phyloP scores from a whole-genome alignment of 108 stramenopile species.

The Asterionellopsis glacialis region DNA sequence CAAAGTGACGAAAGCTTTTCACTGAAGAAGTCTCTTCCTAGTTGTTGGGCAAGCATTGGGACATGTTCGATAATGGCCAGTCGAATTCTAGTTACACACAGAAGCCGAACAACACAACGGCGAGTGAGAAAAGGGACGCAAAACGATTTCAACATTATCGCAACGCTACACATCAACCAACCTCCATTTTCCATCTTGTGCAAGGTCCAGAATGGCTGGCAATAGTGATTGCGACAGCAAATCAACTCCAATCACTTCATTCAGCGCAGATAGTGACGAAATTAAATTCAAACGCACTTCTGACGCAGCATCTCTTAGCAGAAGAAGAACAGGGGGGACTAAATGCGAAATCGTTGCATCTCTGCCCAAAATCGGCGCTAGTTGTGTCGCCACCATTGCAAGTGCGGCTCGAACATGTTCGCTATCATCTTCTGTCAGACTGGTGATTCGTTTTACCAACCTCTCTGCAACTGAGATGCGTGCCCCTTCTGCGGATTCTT shows the following conservation, averaged over 20 bases:
- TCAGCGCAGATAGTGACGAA: conserved; percentile 84
- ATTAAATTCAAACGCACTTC: conserved; percentile 96
- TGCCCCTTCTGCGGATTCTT: conserved; percentile 16
- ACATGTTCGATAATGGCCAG: conserved; percentile 93
- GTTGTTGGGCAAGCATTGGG: conserved; percentile 89
- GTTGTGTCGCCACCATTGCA: conserved; percentile 89
- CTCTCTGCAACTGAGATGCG: conserved; percentile 67
- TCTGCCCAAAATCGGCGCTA: conserved; percentile 87
- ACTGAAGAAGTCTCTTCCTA: conserved; percentile 87
- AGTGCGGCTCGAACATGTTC: conserved; percentile 88
- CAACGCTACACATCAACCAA: conserved; percentile 11
- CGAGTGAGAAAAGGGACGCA: not conserved
- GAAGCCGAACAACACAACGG: not conserved
- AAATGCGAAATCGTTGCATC: conserved; percentile 85
- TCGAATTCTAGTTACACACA: conserved; percentile 56
- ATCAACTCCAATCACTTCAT: conserved; percentile 94
- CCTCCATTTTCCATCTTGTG: conserved; percentile 94
- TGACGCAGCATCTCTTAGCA: conserved; percentile 91
- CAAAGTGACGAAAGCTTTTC: conserved; percentile 82
- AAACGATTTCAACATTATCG: not conserved
- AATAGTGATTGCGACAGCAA: conserved; percentile 89
- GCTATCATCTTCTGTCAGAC: conserved; percentile 83
- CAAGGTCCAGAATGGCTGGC: conserved; percentile 95
- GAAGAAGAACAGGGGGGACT: conserved; percentile 90
- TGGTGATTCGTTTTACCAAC: conserved; percentile 66